Evolutionary conservation across 768 basidiomycete genomes (phyloP).

Genomic region (Naganishia kalamii): DNA sequence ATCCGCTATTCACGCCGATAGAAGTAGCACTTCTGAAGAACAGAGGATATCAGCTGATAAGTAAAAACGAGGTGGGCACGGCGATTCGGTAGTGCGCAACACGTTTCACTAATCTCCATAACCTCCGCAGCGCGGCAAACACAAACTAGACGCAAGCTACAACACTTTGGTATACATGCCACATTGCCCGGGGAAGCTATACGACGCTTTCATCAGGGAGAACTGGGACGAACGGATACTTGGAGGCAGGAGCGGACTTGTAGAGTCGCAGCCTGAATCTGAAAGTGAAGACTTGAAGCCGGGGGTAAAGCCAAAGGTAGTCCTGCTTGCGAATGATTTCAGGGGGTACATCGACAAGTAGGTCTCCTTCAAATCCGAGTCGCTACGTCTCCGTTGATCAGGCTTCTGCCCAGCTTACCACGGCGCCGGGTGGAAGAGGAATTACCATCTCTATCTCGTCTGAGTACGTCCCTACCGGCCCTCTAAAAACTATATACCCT

Average conservation of each 20-base stretch:
- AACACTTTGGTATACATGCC: constrained; percentile 3
- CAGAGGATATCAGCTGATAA: constrained; percentile 4
- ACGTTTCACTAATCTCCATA: not conserved
- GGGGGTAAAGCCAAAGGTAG: no score
- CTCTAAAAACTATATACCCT: not conserved
- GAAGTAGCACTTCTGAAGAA: not conserved
- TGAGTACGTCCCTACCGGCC: not conserved
- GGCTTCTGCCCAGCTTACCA: not conserved
- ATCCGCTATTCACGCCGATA: constrained; percentile 2
- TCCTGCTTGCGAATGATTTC: constrained; percentile 8
- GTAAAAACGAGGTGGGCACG: constrained; percentile 3
- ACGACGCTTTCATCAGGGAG: constrained; percentile 9
- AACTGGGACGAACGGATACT: not conserved
- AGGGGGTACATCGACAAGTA: constrained; percentile 8
- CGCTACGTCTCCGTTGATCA: no score
- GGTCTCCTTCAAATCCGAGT: no score
- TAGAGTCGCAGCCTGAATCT: not conserved
- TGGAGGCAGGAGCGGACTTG: not conserved
- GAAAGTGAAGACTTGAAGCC: not conserved
- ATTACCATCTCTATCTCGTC: not conserved
- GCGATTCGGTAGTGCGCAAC: not conserved
- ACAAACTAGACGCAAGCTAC: not conserved
- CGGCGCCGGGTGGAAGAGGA: not conserved
- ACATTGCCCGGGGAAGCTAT: constrained; percentile 8
- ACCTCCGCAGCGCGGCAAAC: not conserved